Conservation (phyloP, 139 green algal species). For the Pseudopediastrum boryanum region DNA sequence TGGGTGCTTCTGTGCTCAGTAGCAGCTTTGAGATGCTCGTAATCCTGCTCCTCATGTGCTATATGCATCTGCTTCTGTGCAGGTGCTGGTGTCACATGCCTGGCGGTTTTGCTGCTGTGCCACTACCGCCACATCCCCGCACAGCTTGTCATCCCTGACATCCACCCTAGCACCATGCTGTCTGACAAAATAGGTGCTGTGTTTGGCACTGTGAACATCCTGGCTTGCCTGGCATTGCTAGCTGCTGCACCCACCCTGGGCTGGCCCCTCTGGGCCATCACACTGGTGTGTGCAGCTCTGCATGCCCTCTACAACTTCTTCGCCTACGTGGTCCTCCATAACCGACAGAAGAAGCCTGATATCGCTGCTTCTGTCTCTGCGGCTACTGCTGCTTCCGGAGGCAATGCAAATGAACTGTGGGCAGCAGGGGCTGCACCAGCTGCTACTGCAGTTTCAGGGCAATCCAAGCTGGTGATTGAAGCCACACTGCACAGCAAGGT, state of each 20-base stretch:
- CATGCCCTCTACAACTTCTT: slow-evolving; percentile 39
- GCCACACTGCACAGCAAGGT: too few species aligned
- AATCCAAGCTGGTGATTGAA: too few species aligned
- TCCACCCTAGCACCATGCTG: slow-evolving; percentile 37
- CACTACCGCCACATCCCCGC: slow-evolving; percentile 21
- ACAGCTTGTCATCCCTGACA: slow-evolving; percentile 37
- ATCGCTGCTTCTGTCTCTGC: neutral
- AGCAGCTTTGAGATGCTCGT: too few species aligned
- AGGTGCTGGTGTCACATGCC: slow-evolving; percentile 26
- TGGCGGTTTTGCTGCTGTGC: slow-evolving; percentile 31
- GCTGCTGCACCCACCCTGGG: slow-evolving; percentile 43
- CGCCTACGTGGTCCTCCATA: slow-evolving; percentile 14
- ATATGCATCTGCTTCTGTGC: slow-evolving; percentile 16
- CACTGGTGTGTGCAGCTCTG: slow-evolving; percentile 43
- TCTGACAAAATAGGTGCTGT: slow-evolving; percentile 35
- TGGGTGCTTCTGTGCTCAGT: too few species aligned
- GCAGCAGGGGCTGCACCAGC: neutral
- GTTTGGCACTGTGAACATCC: slow-evolving; percentile 34
- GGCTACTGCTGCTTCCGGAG: neutral
- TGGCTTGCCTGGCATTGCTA: slow-evolving; percentile 47
- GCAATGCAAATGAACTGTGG: too few species aligned
- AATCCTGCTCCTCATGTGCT: neutral
- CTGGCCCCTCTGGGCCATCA: slow-evolving; percentile 48
- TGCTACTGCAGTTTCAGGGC: slow-evolving; percentile 1
- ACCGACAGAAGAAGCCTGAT: slow-evolving; percentile 4